phyloP scores from a whole-genome alignment of 225 moss, liverwort and hornwort species.

The Antitrichia curtipendula region DNA sequence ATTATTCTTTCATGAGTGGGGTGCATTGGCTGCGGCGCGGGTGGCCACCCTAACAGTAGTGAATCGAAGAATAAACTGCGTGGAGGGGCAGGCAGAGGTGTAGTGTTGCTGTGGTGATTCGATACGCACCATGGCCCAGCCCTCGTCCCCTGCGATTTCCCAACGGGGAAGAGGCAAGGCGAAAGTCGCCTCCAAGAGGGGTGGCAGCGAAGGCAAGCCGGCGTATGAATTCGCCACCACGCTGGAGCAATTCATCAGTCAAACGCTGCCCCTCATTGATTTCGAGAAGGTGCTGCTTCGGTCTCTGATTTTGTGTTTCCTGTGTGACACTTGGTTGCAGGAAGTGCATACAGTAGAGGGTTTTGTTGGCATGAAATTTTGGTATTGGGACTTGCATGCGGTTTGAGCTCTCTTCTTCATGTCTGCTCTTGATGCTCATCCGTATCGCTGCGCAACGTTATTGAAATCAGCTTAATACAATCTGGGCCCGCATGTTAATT shows the following conservation, averaged over 20 bases:
- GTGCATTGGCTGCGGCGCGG: neutral
- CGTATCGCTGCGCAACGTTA: neutral
- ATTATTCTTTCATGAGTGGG: neutral
- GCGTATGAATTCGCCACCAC: slow-evolving; percentile 28
- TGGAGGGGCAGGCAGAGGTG: neutral
- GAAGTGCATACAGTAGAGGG: neutral
- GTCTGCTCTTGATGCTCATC: neutral
- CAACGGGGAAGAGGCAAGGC: slow-evolving; percentile 18
- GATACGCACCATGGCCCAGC: neutral
- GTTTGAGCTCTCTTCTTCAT: neutral
- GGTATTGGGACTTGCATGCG: neutral
- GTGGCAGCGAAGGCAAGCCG: slow-evolving; percentile 5
- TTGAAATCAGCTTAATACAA: neutral
- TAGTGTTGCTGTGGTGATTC: neutral
- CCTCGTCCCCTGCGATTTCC: neutral
- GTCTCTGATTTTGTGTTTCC: neutral
- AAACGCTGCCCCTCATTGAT: slow-evolving; percentile 67
- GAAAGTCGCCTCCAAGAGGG: slow-evolving; percentile 4
- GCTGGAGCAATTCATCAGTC: slow-evolving; percentile 63
- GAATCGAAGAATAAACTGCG: neutral
- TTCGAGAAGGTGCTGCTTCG: slow-evolving; percentile 61
- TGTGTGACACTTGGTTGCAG: neutral
- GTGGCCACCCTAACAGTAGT: neutral
- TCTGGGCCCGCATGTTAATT: neutral
- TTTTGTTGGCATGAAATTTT: neutral